Conservation (phyloP, 768 basidiomycete species). For the Hebeloma cylindrosporum region DNA sequence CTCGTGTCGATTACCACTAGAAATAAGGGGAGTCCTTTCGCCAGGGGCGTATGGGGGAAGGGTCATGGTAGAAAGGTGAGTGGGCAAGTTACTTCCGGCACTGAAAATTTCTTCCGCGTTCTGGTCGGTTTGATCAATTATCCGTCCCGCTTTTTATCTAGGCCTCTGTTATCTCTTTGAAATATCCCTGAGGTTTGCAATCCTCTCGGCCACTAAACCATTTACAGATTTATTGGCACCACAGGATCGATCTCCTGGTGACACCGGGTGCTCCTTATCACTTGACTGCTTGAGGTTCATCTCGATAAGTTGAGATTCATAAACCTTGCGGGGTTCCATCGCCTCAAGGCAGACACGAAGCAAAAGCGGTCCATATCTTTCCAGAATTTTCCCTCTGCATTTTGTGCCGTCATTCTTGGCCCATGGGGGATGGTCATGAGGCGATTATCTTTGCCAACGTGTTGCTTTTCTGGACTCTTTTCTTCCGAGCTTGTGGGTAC, state of each 20-base stretch:
- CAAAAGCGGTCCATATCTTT: constrained; percentile 17
- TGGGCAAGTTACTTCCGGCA: constrained; percentile 6
- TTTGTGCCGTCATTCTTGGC: constrained; percentile 22
- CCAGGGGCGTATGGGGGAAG: constrained; percentile 8
- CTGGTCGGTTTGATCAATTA: not conserved
- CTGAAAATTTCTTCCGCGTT: constrained; percentile 10
- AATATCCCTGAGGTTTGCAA: not conserved
- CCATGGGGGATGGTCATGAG: constrained; percentile 18
- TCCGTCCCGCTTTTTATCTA: constrained; percentile 15
- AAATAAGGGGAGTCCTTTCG: constrained; percentile 21
- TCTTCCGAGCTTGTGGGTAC: no score
- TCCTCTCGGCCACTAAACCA: not conserved
- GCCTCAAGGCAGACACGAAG: constrained; percentile 56
- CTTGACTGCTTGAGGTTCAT: constrained; percentile 14
- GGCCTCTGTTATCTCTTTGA: constrained; percentile 7
- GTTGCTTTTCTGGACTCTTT: constrained; percentile 2
- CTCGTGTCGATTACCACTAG: not conserved
- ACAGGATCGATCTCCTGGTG: constrained; percentile 4
- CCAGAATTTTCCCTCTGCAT: constrained; percentile 19
- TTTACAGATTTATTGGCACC: not conserved
- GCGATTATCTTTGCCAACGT: constrained; percentile 14
- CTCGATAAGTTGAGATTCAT: constrained; percentile 16
- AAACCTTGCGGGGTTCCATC: constrained; percentile 31
- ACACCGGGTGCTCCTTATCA: constrained; percentile 4
- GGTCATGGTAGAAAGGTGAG: constrained; percentile 13